Base-by-base conservation (phyloP, 257 asterid species). In the Asclepias syriaca region DNA sequence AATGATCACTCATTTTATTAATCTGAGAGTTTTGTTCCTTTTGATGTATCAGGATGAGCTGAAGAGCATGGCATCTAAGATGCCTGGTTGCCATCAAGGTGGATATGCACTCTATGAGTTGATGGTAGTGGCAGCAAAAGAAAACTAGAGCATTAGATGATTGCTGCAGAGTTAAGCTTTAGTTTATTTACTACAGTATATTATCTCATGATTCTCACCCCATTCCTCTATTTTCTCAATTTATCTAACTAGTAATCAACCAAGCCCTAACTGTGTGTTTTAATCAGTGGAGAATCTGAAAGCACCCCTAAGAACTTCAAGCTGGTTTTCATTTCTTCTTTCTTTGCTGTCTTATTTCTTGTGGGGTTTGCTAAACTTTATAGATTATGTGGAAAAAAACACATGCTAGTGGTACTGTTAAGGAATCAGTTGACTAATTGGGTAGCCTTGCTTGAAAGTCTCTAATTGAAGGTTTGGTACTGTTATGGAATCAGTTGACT, bases 21-120 rank as follows among this genome's bases (percentile, higher is more conserved):
- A 34, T 61, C 34, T 58, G 55, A 7, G 61, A 56, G 18, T 3
- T 37, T 53, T 72, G 19, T 53, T 56, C 13, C 29, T 9, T 71
- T 75, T 65, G 40, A 48, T 37, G 72, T 73, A 55, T 67, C 91
- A 93, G 98, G 78, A 82, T 72, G 83, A 87, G 29, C 58, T 93
- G 81, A 88, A 76, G 69, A 76, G 63, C 18, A 68, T 79, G 86
- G 53, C 82, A 49, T 72, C 81, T 18, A 85, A 85, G 80, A 93
- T 93, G 98, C 98, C 97, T 37, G 98, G 98, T 71, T 93, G 98
- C 68, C 98, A 90, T 80, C 89, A 81, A 79, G 98, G 98, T 83
- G 98, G 96, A 71, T 81, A 85, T 70, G 94, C 93, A 43, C 93
- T 93, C 78, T 90, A 87, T 64, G 80, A 88, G 81, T 74, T 90